Evolutionary conservation across 306 rosid species (phyloP), one percentile per base, ranked within the genome.

Genomic region (Fragaria ananassa): DNA sequence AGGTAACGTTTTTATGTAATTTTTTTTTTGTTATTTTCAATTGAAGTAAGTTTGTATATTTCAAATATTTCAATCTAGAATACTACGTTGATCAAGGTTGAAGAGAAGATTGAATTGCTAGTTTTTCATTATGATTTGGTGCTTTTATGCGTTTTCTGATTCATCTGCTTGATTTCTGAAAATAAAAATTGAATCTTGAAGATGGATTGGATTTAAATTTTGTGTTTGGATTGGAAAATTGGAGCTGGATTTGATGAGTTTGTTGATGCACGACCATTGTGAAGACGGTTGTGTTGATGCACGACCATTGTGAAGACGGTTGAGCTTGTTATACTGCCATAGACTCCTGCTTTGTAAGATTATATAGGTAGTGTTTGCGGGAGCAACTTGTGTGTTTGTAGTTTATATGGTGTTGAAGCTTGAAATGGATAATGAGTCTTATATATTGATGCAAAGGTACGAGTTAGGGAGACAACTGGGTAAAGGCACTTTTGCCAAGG

Each of bases 401-500:
- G 70, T 21, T 35, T 70, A 35, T 73, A 66, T 41, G 81, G 62
- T 73, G 80, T 80, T 74, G 25, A 42, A 61, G 85, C 34, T 67
- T 79, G 47, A 34, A 34, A 74, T 74, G 78, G 78, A 74, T 57
- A 88, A 82, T 77, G 82, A 80, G 14, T 77, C 88, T 3, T 78
- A 58, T 77, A 65, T 92, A 23, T 70, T 92, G 73, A 83, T 88
- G 90, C 81, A 86, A 80, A 82, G 77, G 25, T 91, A 91, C 44
- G 98, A 94, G 49, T 75, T 94, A 57, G 98, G 98, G 71, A 94
- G 92, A 65, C 73, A 85, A 51, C 90, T 91, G 1, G 96, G 98
- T 39, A 92, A 94, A 78, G 98, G 98, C 11, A 85, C 89, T 10
- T 94, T 94, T 62, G 98, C 88, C 11, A 94, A 88, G 89, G 98